Evolutionary conservation across 2,329 filamentous ascomycete genomes (phyloP), one percentile per base, ranked within the genome.

Genomic region (Bertia moriformis): DNA sequence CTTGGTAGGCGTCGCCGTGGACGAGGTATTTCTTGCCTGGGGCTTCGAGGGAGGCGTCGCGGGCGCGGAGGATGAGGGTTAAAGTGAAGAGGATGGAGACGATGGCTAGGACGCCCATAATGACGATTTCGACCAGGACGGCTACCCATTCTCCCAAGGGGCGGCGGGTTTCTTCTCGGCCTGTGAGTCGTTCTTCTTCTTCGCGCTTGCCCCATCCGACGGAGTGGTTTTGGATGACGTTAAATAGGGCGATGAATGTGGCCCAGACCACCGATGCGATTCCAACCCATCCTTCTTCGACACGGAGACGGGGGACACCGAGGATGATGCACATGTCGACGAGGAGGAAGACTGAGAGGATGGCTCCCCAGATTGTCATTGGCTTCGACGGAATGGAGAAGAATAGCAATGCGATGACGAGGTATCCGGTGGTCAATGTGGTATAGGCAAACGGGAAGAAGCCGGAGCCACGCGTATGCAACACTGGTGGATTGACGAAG

Each of bases 151-250:
- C 73, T 36, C 65, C 61, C 18, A 80, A 54, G 1, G 76, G 69
- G 24, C 76, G 67, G n/a, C 74, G 65, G 4, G 71, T 78, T 52
- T 82, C 77, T 38, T 71, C 66, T 19, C 76, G 71, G 19, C 77
- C 77, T 3, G 77, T 82, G 3, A 82, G 60, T 33, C 77, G 69
- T 48, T 80, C 73, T 51, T 82, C 77, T 48, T 82, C 77, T 48
- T 80, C 73, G 7, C 62, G 60, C 52, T 81, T 81, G 35, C 76
- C 77, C 66, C 73, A 78, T 19, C 69, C 67, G 2, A 82, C 77
- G 3, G 71, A 65, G 19, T 70, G 63, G 47, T 78, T 77, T 24
- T 72, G 71, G 13, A 72, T 43, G 22, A 80, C 43, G 47, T 50
- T 18, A 22, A 14, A 80, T 10, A 67, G 49, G 18, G 70, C 62